Conservation (phyloP, 2,329 filamentous ascomycete genomes). For the Juglanconis juglandina region DNA sequence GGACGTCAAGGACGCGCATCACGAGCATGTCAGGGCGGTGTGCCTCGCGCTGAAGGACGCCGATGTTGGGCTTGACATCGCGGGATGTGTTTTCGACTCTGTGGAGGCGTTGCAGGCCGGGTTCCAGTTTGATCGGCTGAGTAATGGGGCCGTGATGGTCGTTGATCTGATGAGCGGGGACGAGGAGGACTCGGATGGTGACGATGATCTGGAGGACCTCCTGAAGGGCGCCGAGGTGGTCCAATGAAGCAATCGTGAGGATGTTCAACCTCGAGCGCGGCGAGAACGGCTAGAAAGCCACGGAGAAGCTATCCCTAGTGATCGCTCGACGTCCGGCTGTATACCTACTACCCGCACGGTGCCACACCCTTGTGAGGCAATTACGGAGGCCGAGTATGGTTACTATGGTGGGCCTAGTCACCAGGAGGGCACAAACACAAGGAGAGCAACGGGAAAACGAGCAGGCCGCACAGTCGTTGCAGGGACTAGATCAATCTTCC, state of each 20-base stretch:
- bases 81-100: conserved; percentile 22
- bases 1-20: conserved; percentile 19
- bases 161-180: conserved; percentile 22
- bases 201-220: conserved; percentile 18
- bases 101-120: conserved; percentile 19
- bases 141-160: conserved; percentile 20
- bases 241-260: background rate
- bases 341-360: too few relatives aligned
- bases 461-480: too few relatives aligned
- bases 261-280: too few relatives aligned
- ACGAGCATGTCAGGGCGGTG: conserved; percentile 23
- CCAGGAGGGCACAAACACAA: too few relatives aligned
- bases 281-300: too few relatives aligned
- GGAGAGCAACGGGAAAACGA: too few relatives aligned
- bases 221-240: conserved; percentile 7
- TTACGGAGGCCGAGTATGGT: too few relatives aligned
- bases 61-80: conserved; percentile 22
- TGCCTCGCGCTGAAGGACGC: conserved; percentile 23
- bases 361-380: too few relatives aligned
- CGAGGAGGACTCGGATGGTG: conserved; percentile 18
- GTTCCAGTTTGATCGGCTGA: conserved; percentile 23
- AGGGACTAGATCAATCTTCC: too few relatives aligned
- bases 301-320: too few relatives aligned
- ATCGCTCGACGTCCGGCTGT: too few relatives aligned
- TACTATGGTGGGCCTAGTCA: too few relatives aligned